Conservation (phyloP, 306 rosid genomes). For the Macrotyloma uniflorum region DNA sequence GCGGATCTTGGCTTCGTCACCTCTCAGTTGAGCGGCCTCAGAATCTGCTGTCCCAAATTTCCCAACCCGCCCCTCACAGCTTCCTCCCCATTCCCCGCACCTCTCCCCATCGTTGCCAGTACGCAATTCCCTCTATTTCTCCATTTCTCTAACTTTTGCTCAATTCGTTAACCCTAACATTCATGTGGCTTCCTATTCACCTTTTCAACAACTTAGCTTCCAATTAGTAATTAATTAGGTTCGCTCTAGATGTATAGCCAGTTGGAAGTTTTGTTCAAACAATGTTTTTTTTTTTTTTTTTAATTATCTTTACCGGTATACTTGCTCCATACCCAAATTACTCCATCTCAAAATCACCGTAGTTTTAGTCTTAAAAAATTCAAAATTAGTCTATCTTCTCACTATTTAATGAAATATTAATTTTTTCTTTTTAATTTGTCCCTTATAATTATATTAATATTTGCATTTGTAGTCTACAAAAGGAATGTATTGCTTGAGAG, state of each 20-base stretch:
- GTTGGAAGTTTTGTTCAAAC: no score
- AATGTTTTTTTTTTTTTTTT: no score
- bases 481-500: no score
- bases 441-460: no score
- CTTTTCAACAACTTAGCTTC: neutral
- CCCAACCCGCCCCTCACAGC: constrained; percentile 11
- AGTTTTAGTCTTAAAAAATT: no score
- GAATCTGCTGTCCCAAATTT: constrained; percentile 49
- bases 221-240: neutral
- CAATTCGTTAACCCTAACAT: neutral
- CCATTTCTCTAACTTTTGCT: neutral
- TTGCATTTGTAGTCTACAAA: no score
- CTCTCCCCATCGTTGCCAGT: constrained; percentile 70
- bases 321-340: no score
- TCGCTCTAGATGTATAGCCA: neutral
- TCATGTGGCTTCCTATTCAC: neutral
- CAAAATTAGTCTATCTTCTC: no score
- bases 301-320: no score
- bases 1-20: constrained; percentile 62
- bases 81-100: constrained; percentile 30
- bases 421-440: no score
- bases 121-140: neutral
- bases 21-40: constrained; percentile 77
- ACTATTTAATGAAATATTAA: no score
- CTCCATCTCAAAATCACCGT: no score